Evolutionary conservation across 1,139 yeast species (phyloP), one percentile per base, ranked within the genome.

Genomic region (Kurtzmaniella natalensis): DNA sequence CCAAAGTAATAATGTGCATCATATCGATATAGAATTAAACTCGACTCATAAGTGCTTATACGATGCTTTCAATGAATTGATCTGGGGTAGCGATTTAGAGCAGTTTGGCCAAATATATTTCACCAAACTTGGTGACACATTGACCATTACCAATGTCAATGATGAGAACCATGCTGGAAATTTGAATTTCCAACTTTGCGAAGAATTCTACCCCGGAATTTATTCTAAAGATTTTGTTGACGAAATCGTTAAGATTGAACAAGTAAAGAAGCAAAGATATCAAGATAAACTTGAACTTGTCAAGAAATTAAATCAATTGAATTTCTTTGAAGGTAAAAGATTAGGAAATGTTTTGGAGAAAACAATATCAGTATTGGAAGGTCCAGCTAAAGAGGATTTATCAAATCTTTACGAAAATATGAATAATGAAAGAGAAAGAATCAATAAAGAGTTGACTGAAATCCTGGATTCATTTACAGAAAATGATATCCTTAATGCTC

Each of bases 311-410:
- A 56, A 64, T 57, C 43, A 47, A 5, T 44, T 55, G 34, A 61
- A 50, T 34, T 57, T 65, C 8, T 63, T 62, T 40, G 69, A 61
- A 41, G 71, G 71, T 1, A 63, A 63, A 40, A 51, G 50, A 19
- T 49, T 64, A 19, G 52, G 49, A 24, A 43, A 45, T 5, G 42
- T 64, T 11, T 41, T 64, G 21, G 46, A 47, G 16, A 46, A 45
- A 7, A 41, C 61, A 2, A 46, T 51, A 4, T 33, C 33, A 6
- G 10, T 48, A 53, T 35, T 42, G 59, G 19, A 40, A 33, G 22
- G 33, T 32, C 9, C 31, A 33, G 50, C 56, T 2, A 42, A 47
- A n/a, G 46, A 47, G 5, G 63, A 62, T 35, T 43, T 65, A 22
- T 5, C 17, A 8, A 15, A 8, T 7, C 15, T 25, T 13, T 17